Conservation (phyloP, 208 protist genomes). For the Crithidia fasciculata region DNA sequence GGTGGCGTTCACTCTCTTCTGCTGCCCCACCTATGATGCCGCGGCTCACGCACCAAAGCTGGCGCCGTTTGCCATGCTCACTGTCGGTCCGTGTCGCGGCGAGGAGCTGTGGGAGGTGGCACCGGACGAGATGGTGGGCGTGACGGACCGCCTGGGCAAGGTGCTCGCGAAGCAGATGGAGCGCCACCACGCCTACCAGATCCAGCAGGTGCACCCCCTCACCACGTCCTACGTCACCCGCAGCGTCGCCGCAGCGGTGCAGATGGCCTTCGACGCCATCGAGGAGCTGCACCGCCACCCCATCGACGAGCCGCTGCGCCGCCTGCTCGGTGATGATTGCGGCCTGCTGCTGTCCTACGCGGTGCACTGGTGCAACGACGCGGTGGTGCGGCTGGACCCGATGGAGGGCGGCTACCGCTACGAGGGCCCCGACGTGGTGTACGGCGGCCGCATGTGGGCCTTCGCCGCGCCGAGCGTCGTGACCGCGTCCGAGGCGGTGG, state of each 20-base stretch:
- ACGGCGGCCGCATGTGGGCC: slow-evolving; percentile 44
- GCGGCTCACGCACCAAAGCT: slow-evolving; percentile 59
- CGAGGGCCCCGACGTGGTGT: slow-evolving; percentile 64
- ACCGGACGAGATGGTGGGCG: slow-evolving; percentile 56
- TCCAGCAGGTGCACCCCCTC: slow-evolving; percentile 77
- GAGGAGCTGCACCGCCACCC: slow-evolving; percentile 51
- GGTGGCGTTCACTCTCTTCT: slow-evolving; percentile 33
- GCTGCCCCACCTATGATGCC: slow-evolving; percentile 57
- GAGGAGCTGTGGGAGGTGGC: slow-evolving; percentile 73
- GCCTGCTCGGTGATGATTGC: slow-evolving; percentile 67
- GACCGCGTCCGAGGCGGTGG: slow-evolving; percentile 39
- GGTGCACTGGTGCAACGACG: slow-evolving; percentile 86
- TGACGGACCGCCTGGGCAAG: slow-evolving; percentile 49
- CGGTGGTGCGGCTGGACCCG: slow-evolving; percentile 52
- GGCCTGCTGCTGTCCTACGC: slow-evolving; percentile 59
- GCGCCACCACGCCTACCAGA: slow-evolving; percentile 56
- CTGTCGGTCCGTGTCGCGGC: slow-evolving; percentile 65
- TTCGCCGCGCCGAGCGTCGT: slow-evolving; percentile 76
- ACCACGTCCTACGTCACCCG: slow-evolving; percentile 60
- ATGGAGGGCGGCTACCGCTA: slow-evolving; percentile 51
- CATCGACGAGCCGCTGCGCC: slow-evolving; percentile 63
- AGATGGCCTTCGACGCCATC: slow-evolving; percentile 65
- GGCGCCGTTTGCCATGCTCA: slow-evolving; percentile 73
- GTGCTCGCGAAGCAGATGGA: slow-evolving; percentile 52
- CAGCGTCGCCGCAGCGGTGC: slow-evolving; percentile 51